Base-by-base conservation (phyloP, 192 early-diverging fungal genomes). In the Glomus cerebriforme region DNA sequence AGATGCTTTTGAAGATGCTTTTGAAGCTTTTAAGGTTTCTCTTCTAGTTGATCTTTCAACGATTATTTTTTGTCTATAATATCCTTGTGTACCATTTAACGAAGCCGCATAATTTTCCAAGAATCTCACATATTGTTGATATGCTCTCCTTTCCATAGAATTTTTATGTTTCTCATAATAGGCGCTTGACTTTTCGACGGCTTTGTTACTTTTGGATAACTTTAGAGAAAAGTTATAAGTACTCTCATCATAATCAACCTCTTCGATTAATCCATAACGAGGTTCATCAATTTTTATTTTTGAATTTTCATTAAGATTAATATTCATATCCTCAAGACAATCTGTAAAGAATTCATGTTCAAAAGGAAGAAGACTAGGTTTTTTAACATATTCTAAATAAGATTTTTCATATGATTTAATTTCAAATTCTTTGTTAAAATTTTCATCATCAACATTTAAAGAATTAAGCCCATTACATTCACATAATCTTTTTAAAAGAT, bases 51-150 rank as follows among this genome's bases (percentile, higher is more conserved):
- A 10, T 59, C 59, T 59, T 32, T 37, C 22, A 12, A 22, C 15
- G 1, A 59, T 34, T 15, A 74, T 54, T n/a, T 58, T n/a, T 74
- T 10, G 2, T 34, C 2, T 24, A 60, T 59, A 59, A 60, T 59
- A 59, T 34, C 68, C 69, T 59, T 74, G 73, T 1, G 29, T 74
- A 2, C 58, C 58, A 17, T 81, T 29, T 60, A 71, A 65, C 22
- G 80, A 79, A 3, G 2, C 27, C 9, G 47, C 80, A 71, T 81
- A 79, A 64, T 29, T 58, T 45, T 73, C 17, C 15, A 72, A 27
- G 29, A 59, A 59, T 1, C 24, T 37, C 9, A 79, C 67, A 22
- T 81, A 79, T 26, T 81, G 24, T 54, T 79, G 69, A 26, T 67
- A 54, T 17, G 26, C 26, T 70, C 26, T 27, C 5, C 19, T 34